Conservation (phyloP, 1,284 basidiomycete genomes). For the Coniferiporia weirii region DNA sequence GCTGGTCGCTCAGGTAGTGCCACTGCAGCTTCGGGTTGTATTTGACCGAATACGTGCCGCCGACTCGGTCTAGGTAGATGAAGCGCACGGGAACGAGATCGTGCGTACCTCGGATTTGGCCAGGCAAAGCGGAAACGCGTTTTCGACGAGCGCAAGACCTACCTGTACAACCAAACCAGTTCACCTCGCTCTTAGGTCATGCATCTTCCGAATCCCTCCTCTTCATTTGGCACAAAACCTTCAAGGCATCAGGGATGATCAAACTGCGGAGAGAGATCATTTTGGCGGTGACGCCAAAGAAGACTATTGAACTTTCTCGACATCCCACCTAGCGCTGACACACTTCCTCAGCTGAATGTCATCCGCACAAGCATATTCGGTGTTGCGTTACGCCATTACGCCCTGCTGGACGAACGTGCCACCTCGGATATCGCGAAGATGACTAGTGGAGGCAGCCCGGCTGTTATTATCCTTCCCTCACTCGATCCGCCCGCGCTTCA, state of each 20-base stretch:
- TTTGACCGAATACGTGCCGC: conserved; percentile 32
- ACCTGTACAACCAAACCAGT: conserved; percentile 73
- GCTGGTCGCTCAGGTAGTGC: conserved; percentile 30
- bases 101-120: conserved; percentile 41
- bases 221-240: conserved; percentile 66
- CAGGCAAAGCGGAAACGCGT: conserved; percentile 49
- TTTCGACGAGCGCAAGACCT: conserved; percentile 68
- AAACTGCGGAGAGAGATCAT: conserved; percentile 62
- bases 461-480: conserved; percentile 59
- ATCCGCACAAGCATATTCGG: conserved; percentile 71
- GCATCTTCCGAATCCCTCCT: conserved; percentile 51
- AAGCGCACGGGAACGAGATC: conserved; percentile 33
- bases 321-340: conserved; percentile 35
- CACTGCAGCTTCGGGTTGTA: conserved; percentile 26
- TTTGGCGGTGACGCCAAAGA: conserved; percentile 40
- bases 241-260: conserved; percentile 56
- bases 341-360: conserved; percentile 42
- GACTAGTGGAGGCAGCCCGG: conserved; percentile 50
- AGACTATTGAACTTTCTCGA: conserved; percentile 28
- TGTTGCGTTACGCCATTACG: conserved; percentile 58
- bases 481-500: conserved; percentile 68
- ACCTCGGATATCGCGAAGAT: conserved; percentile 48
- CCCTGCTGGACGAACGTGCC: conserved; percentile 43
- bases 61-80: conserved; percentile 31
- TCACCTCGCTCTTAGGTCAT: conserved; percentile 55